Conservation (phyloP, 2,329 filamentous ascomycete genomes). For the Scedosporium apiospermum region DNA sequence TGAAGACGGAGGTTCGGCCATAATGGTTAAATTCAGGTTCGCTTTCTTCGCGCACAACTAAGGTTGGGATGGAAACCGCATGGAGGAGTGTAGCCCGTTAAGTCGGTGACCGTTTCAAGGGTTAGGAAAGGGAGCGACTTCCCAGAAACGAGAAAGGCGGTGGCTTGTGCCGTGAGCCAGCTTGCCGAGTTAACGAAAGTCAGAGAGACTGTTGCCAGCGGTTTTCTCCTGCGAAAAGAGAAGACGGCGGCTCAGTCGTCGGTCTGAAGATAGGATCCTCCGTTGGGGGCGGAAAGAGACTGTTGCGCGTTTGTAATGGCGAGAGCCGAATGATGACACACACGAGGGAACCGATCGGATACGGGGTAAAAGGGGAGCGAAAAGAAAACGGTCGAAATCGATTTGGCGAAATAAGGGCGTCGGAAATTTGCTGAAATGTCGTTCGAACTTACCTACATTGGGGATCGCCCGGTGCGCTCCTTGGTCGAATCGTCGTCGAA, state of each 20-base stretch:
- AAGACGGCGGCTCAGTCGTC: not conserved
- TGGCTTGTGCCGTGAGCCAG: not conserved
- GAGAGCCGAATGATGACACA: not conserved
- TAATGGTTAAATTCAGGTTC: slow-evolving; percentile 17
- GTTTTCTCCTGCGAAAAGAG: not conserved
- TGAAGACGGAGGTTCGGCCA: slow-evolving; percentile 54
- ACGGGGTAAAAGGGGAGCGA: not conserved
- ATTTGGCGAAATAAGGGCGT: not conserved
- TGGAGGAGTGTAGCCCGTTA: not conserved
- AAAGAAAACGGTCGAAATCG: not conserved
- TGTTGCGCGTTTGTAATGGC: not conserved
- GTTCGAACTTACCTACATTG: not conserved
- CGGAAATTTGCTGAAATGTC: not conserved
- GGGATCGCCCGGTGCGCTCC: not conserved
- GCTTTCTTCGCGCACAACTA: slow-evolving; percentile 5
- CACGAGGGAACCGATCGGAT: not conserved
- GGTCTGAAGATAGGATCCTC: not conserved
- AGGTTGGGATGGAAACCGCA: not conserved
- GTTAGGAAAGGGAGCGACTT: not conserved
- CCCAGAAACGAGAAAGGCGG: not conserved
- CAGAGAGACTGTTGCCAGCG: not conserved
- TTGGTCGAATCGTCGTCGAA: slow-evolving; percentile 2
- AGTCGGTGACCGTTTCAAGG: not conserved
- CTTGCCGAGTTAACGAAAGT: not conserved
- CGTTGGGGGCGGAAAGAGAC: not conserved